Percentiles rank a stretch among this genome's conserved stretches.
These are phyloP conservation scores for Pterocarpus santalinus DNA, from an alignment of 306 rosid genomes.

Conservation along the genomic window DNA sequence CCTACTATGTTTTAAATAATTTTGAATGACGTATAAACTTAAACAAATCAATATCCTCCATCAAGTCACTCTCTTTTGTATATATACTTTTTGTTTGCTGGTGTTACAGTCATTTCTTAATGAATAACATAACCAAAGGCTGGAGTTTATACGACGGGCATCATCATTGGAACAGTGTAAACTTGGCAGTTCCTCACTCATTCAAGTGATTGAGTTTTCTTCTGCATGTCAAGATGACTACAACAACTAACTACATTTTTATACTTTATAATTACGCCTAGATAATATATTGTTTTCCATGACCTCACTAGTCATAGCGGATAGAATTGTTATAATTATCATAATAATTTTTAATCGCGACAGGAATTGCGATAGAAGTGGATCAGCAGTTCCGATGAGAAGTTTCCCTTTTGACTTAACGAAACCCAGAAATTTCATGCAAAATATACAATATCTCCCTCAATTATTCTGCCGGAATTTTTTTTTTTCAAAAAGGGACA, in stretches of 20 bases:
- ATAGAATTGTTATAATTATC: constrained; percentile 7
- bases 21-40: not conserved
- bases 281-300: constrained; percentile 31
- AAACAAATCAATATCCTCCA: no score
- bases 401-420: not conserved
- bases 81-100: not conserved
- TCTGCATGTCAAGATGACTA: constrained; percentile 31
- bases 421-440: not conserved
- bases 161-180: constrained; percentile 15
- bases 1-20: not conserved
- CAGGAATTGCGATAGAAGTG: constrained; percentile 18
- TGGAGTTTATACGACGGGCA: constrained; percentile 1
- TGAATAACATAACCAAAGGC: constrained; percentile 1
- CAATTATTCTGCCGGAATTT: constrained; percentile 12
- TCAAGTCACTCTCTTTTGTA: no score
- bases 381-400: constrained; percentile 19
- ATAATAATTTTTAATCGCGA: not conserved
- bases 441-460: not conserved
- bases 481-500: not conserved
- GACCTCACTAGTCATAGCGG: constrained; percentile 10
- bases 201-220: not conserved
- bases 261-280: not conserved
- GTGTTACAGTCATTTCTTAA: constrained; percentile 17
- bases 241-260: not conserved
- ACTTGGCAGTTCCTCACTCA: not conserved